These are phyloP conservation scores for Pichia nanzhaoensis DNA, from an alignment of 805 yeast genomes.

Conservation along the genomic window DNA sequence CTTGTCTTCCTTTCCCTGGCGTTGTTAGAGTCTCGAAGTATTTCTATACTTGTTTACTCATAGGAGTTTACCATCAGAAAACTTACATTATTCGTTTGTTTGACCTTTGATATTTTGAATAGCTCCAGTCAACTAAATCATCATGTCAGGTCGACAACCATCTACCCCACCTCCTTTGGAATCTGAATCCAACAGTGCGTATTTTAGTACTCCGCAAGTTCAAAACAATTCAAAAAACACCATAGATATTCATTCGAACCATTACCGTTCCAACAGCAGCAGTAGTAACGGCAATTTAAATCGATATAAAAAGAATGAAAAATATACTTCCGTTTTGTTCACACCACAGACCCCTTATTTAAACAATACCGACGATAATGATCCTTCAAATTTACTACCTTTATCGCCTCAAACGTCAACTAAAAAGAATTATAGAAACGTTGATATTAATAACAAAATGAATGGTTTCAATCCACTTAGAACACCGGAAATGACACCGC, in stretches of 20 bases:
- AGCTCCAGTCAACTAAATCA: no score
- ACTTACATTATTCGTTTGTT: no score
- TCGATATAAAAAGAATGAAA: background rate
- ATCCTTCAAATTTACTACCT: background rate
- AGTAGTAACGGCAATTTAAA: background rate
- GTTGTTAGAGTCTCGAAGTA: no score
- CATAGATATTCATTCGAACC: background rate
- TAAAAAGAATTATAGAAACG: constrained; percentile 1
- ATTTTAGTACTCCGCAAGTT: constrained; percentile 5
- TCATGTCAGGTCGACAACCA: constrained; percentile 17
- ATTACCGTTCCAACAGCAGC: background rate
- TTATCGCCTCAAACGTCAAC: constrained; percentile 13
- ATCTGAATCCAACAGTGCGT: background rate
- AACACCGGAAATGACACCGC: constrained; percentile 16
- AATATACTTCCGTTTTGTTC: constrained; percentile 1
- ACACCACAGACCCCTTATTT: constrained; percentile 14
- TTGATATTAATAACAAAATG: constrained; percentile 1
- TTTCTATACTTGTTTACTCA: no score
- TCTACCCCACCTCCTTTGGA: constrained; percentile 22
- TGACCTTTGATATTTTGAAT: no score
- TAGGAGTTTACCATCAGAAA: no score
- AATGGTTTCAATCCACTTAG: constrained; percentile 1
- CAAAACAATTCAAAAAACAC: background rate
- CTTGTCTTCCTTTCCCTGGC: no score
- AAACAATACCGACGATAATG: constrained; percentile 1